Percentiles rank a stretch among this genome's conserved stretches.
These are phyloP conservation scores for Isochrysis galbana DNA, from an alignment of 78 protist genomes.

Conservation along the genomic window DNA sequence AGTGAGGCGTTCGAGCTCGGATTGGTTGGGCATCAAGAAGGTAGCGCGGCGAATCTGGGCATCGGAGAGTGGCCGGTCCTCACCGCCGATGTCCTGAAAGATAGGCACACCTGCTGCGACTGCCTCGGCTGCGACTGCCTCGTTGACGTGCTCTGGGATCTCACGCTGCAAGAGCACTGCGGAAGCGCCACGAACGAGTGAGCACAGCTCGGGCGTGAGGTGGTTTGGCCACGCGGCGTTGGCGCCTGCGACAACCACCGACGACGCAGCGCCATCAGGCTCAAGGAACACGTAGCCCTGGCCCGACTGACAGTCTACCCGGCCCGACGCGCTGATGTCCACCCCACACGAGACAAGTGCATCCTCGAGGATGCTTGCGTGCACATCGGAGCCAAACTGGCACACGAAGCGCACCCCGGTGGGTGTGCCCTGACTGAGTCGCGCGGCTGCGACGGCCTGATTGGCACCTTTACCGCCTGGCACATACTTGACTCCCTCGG, in stretches of 20 bases:
- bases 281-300: conserved; percentile 30
- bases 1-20: conserved; percentile 9
- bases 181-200: neutral
- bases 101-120: conserved; percentile 9
- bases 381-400: conserved; percentile 8
- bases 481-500: too few species aligned
- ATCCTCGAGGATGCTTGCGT: neutral
- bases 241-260: conserved; percentile 14
- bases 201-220: neutral
- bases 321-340: neutral
- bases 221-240: neutral
- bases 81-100: conserved; percentile 31
- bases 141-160: conserved; percentile 18
- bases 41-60: neutral
- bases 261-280: conserved; percentile 13
- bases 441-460: conserved; percentile 26
- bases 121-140: neutral
- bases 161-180: conserved; percentile 34
- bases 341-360: neutral
- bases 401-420: neutral
- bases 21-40: neutral
- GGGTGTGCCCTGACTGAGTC: neutral
- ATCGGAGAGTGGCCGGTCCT: conserved; percentile 14
- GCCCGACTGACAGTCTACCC: neutral
- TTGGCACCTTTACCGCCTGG: conserved; percentile 40